Evolutionary conservation across 2,329 filamentous ascomycete genomes (phyloP), one percentile per base, ranked within the genome.

Genomic region (Hypoxylon sp.): DNA sequence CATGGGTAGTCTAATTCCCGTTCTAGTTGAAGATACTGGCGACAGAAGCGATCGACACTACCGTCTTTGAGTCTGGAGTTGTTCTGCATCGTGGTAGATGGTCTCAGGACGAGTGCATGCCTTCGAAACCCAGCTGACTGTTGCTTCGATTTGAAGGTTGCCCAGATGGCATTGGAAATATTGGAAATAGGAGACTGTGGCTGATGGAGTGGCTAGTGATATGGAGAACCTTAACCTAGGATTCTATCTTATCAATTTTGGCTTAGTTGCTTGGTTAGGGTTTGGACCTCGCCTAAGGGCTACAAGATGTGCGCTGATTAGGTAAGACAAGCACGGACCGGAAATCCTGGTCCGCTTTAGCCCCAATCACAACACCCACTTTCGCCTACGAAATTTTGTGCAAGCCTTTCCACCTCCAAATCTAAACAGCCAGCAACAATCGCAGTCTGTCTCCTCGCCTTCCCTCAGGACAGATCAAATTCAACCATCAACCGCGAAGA

Each of bases 21-120:
- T 48, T 94, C 87, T 2, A 94, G 81, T 75, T 97, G 93, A 32
- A 94, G 84, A 73, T 92, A 96, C 74, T 97, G 93, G 64, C 85
- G 84, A 68, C 87, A 89, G 74, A 93, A 88, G 17, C 86, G 84
- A 62, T 77, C 71, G 48, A 82, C 56, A 24, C 41, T 30, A 22
- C 48, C 24, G 22, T 46, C 43, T 59, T 17, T 44, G 10, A 28
- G 8, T 26, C 52, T 13, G 24, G 34, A 28, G 2, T 22, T 39
- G 39, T 62, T 48, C 47, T 20, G 28, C 6, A 34, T 22, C 61
- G 61, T 67, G 11, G 46, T 57, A 3, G 28, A 15, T 13, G 15
- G 19, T 5, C 48, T 17, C 22, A 13, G n/a, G 30, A 13, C 37
- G 8, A 41, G n/a, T 17, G 32, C 20, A 20, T 20, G 26, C 19